phyloP scores from a whole-genome alignment of 208 protist genomes.

The Porcisia deanei region DNA sequence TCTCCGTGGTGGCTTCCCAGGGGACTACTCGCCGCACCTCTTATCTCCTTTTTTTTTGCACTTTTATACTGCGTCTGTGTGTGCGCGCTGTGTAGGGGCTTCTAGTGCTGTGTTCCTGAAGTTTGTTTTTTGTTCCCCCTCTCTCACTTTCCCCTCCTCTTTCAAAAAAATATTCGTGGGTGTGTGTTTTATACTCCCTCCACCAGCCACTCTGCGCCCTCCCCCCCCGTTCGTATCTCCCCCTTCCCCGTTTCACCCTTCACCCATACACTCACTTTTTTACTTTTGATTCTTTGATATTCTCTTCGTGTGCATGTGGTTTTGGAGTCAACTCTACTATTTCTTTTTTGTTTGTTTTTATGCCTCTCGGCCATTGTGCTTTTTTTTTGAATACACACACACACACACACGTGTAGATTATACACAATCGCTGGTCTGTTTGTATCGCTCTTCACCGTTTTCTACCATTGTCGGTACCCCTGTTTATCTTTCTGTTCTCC shows the following conservation, averaged over 20 bases:
- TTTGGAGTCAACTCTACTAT: background rate
- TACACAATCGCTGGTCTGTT: too few relatives aligned
- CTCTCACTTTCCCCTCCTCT: background rate
- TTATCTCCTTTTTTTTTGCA: background rate
- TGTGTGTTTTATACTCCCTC: too few relatives aligned
- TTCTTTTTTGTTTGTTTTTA: background rate
- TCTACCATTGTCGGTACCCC: background rate
- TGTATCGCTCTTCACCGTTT: background rate
- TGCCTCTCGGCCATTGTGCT: background rate
- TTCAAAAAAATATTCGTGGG: background rate
- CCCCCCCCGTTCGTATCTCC: background rate
- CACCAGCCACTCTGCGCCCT: background rate
- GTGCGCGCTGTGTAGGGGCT: too few relatives aligned
- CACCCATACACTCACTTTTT: too few relatives aligned
- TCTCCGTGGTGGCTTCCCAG: background rate
- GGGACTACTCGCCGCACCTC: background rate
- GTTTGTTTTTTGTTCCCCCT: background rate
- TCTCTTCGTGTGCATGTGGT: background rate
- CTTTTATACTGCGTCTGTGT: too few relatives aligned
- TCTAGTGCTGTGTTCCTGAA: too few relatives aligned
- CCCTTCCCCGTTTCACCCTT: too few relatives aligned
- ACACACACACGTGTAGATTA: too few relatives aligned
- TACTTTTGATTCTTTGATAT: background rate
- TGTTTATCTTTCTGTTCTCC: background rate
- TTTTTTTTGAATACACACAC: background rate